Evolutionary conservation across 345 rosid species (phyloP).

Genomic region (Sonneratia caseolaris): DNA sequence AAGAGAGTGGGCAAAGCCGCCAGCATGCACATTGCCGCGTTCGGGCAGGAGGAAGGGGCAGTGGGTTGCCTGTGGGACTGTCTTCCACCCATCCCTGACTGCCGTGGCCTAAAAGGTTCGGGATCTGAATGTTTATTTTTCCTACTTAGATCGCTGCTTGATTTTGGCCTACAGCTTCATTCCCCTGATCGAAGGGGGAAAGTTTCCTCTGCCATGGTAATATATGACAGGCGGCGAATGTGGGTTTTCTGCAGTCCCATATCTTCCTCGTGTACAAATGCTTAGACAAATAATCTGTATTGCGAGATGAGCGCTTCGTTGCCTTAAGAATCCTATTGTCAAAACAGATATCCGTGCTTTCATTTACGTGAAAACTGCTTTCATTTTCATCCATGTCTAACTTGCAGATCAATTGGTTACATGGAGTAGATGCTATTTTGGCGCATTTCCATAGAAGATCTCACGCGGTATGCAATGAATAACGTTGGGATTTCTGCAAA

Average conservation of each 20-base stretch:
- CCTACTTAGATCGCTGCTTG: not conserved
- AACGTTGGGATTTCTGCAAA: too few relatives aligned
- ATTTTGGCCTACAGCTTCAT: not conserved
- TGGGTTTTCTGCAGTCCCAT: not conserved
- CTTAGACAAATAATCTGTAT: not conserved
- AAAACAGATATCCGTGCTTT: not conserved
- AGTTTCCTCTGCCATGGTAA: not conserved
- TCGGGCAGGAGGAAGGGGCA: slow-evolving; percentile 51
- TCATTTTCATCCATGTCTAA: too few relatives aligned
- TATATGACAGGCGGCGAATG: not conserved
- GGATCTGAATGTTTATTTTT: not conserved
- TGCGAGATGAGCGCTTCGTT: not conserved
- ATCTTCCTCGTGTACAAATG: not conserved
- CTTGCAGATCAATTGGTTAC: too few relatives aligned
- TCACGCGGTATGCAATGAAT: too few relatives aligned
- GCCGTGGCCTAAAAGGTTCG: slow-evolving; percentile 2
- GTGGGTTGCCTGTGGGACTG: slow-evolving; percentile 92
- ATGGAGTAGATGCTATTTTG: too few relatives aligned
- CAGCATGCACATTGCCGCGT: slow-evolving; percentile 62
- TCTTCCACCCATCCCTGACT: slow-evolving; percentile 70
- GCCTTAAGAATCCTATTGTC: too few relatives aligned
- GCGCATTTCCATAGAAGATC: too few relatives aligned
- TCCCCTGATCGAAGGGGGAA: not conserved
- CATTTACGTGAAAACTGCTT: too few relatives aligned
- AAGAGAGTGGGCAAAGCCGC: slow-evolving; percentile 82